Conservation (phyloP, 768 basidiomycete genomes). For the Tricholomella constricta region DNA sequence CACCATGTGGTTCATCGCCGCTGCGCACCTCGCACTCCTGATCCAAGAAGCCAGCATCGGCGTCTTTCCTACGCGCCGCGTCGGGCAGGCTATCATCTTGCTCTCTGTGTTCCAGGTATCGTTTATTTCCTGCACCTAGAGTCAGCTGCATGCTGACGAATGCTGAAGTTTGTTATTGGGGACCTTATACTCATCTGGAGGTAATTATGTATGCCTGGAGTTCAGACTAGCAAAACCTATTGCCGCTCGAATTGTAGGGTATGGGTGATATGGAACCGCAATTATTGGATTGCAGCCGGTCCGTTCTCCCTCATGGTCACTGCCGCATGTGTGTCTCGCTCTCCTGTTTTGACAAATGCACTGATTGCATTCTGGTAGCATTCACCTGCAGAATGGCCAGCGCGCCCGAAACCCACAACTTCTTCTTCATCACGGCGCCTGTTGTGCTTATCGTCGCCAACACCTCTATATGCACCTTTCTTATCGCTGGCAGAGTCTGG, state of each 20-base stretch:
- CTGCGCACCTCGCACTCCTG: conserved; percentile 7
- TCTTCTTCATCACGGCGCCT: conserved; percentile 7
- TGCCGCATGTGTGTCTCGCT: conserved; percentile 2
- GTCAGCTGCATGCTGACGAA: neutral
- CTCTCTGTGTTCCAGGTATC: conserved; percentile 6
- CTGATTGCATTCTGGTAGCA: neutral
- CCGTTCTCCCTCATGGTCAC: conserved; percentile 6
- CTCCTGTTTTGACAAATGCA: neutral
- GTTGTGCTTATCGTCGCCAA: conserved; percentile 10
- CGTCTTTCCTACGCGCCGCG: neutral
- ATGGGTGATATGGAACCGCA: conserved; percentile 14
- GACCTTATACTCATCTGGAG: conserved; percentile 17
- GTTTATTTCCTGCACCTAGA: neutral
- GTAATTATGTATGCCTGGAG: neutral
- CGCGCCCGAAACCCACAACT: neutral
- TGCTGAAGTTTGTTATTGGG: conserved; percentile 12
- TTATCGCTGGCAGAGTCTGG: conserved; percentile 14
- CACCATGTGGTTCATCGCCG: conserved; percentile 8
- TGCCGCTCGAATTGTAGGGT: neutral
- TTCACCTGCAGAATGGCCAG: conserved; percentile 5
- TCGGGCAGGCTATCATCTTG: conserved; percentile 3
- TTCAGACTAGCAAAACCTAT: neutral
- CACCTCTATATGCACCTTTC: conserved; percentile 8
- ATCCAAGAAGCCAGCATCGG: conserved; percentile 1
- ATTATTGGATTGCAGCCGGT: conserved; percentile 5